These are phyloP conservation scores for Suhomyces guaymorum DNA, from an alignment of 1,139 yeast species.

Conservation along the genomic window DNA sequence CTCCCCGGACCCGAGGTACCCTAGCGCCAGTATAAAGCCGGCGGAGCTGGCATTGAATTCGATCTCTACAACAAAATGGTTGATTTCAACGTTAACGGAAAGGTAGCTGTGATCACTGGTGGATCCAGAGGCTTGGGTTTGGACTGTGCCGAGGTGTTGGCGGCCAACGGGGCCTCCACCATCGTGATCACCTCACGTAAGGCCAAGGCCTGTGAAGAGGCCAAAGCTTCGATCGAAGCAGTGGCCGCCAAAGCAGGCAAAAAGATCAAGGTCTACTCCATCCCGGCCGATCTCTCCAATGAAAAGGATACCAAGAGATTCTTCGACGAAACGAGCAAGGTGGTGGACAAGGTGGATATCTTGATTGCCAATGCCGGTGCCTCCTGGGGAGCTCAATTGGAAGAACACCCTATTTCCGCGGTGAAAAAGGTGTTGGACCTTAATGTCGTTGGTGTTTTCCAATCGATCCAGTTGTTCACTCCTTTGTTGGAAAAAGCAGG, in stretches of 20 bases:
- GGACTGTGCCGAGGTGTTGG: slow-evolving; percentile 65
- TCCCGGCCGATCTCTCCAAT: slow-evolving; percentile 62
- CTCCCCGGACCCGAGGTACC: too few species aligned
- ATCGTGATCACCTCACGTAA: slow-evolving; percentile 71
- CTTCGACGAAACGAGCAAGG: slow-evolving; percentile 41
- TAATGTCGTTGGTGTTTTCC: slow-evolving; percentile 72
- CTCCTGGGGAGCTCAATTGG: slow-evolving; percentile 72
- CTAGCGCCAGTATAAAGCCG: too few species aligned
- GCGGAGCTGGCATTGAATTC: too few species aligned
- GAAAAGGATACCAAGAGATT: slow-evolving; percentile 53
- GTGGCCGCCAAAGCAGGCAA: slow-evolving; percentile 45
- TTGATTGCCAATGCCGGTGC: slow-evolving; percentile 82
- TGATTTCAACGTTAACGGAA: slow-evolving; percentile 56
- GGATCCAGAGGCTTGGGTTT: slow-evolving; percentile 78
- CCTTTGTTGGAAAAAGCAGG: slow-evolving; percentile 61
- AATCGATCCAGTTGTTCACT: slow-evolving; percentile 60
- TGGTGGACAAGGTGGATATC: slow-evolving; percentile 55
- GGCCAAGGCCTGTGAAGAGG: slow-evolving; percentile 60
- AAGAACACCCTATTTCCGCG: slow-evolving; percentile 61
- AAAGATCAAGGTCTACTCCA: slow-evolving; percentile 47
- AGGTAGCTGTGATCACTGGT: slow-evolving; percentile 74
- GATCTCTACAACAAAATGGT: slow-evolving; percentile 30
- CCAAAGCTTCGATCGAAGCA: slow-evolving; percentile 52
- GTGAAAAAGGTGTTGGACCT: slow-evolving; percentile 64
- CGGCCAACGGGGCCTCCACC: slow-evolving; percentile 61